Percentiles rank a stretch among this genome's conserved stretches.
Evolutionary conservation across 176 grass and related monocot genomes (phyloP).

Genomic region (Poa pratensis): DNA sequence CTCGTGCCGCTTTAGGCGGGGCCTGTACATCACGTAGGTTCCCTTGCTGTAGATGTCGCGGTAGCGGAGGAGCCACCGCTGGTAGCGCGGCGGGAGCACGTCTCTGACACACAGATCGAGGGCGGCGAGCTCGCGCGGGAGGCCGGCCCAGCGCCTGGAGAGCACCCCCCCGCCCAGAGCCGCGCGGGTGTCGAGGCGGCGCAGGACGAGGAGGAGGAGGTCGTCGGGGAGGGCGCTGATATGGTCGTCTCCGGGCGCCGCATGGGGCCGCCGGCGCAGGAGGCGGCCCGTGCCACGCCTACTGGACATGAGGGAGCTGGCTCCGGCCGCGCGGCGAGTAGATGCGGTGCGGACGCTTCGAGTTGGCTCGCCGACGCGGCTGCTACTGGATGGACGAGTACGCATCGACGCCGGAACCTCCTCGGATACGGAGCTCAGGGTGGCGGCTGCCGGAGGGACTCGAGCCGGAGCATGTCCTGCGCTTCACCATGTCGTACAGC

Average conservation of each 20-base stretch:
- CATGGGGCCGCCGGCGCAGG: neutral
- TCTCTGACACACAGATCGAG: neutral
- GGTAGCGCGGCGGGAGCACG: slow-evolving; percentile 26
- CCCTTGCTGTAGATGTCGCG: neutral
- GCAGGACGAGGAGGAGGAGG: slow-evolving; percentile 27
- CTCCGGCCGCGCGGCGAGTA: neutral
- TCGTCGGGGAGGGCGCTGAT: slow-evolving; percentile 33
- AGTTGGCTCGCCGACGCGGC: neutral
- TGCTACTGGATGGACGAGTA: neutral
- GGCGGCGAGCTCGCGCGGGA: slow-evolving; percentile 20
- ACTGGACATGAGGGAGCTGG: neutral
- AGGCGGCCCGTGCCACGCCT: neutral
- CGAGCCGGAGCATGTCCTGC: too few species aligned
- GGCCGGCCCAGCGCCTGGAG: slow-evolving; percentile 32
- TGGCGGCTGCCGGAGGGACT: neutral
- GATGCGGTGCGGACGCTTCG: neutral
- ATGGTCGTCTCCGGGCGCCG: neutral
- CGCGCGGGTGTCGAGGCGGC: slow-evolving; percentile 25
- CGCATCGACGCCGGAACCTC: neutral
- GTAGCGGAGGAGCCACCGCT: slow-evolving; percentile 6
- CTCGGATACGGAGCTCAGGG: neutral
- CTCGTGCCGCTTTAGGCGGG: neutral
- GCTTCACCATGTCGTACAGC: too few species aligned
- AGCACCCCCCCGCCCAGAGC: neutral
- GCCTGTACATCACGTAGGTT: neutral